Percentiles rank a stretch among this genome's conserved stretches.
Conservation (phyloP, 805 yeast genomes). For the Myxozyma melibiosi region DNA sequence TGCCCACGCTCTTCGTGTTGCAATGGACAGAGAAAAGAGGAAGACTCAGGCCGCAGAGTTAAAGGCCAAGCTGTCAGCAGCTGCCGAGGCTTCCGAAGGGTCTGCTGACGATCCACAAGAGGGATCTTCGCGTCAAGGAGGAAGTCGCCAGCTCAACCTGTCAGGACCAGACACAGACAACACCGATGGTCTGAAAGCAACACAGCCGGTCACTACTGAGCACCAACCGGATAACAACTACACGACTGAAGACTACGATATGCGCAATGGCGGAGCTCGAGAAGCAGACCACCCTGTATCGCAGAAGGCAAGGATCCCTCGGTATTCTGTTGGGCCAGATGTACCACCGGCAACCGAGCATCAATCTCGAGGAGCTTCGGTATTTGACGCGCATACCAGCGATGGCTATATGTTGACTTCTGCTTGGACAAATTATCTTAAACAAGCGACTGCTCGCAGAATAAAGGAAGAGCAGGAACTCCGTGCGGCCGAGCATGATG, state of each 20-base stretch:
- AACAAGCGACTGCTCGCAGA: constrained; percentile 24
- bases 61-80: neutral
- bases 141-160: too few species aligned
- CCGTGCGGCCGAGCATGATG: neutral
- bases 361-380: neutral
- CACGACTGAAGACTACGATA: too few species aligned
- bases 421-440: constrained; percentile 29
- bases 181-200: too few species aligned
- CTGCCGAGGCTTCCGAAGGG: too few species aligned
- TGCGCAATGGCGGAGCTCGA: too few species aligned
- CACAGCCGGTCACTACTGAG: too few species aligned
- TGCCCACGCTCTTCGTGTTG: constrained; percentile 12
- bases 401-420: constrained; percentile 18
- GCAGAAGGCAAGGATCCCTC: neutral
- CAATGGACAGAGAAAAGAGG: constrained; percentile 19
- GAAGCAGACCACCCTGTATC: too few species aligned
- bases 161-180: too few species aligned
- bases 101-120: too few species aligned
- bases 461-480: constrained; percentile 22
- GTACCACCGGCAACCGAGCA: neutral
- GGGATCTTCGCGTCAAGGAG: too few species aligned
- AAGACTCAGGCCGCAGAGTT: neutral
- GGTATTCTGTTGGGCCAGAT: neutral
- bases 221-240: too few species aligned
- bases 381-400: neutral